Base-by-base conservation (phyloP, 1,139 yeast species). In the Debaryomycetaceae sp. region DNA sequence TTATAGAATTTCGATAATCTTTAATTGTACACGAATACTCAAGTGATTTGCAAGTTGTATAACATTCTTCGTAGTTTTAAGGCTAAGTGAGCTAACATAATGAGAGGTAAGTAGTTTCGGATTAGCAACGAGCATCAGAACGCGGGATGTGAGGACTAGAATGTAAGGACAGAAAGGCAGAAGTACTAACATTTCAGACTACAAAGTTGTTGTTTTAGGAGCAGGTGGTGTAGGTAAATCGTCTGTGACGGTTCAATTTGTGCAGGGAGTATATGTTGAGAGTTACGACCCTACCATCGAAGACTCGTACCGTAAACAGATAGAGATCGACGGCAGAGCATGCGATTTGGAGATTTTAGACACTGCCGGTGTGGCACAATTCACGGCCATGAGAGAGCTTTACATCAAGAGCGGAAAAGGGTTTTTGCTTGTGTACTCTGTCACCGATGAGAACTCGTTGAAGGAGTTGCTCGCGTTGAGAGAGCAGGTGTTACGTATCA, bases 371-470 rank as follows among this genome's bases (percentile, higher is more conserved):
- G 76, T 73, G 30, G 78, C 78, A 29, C 78, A 73, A 53, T 73
- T 73, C 56, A 72, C 77, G 5, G 78, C 78, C 40, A 73, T 81
- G 67, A 63, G 88, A 45, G 82, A 83, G 55, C 71, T 84, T 48
- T 89, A 89, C 61, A 89, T 89, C 61, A 85, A 86, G 45, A 82
- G 88, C 34, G 94, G 94, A 13, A 83, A 83, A 55, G 96, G 96
- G 5, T 87, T 88, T 55, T 61, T 92, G 41, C 72, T 92, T 45
- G 98, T 92, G 8, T 92, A 91, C 61, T 83, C 94, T 6, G 91
- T 92, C 37, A 87, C 96, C 3, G 95, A 91, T 53, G 83, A 87
- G 47, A 81, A 84, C 51, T 86, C 96, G 6, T 77, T 92, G 51
- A 81, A 86, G 51, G 92, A 91, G 55, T 73, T 91, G 51, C 68